phyloP scores from a whole-genome alignment of 257 asterid species.

The Linderniella brevidens region DNA sequence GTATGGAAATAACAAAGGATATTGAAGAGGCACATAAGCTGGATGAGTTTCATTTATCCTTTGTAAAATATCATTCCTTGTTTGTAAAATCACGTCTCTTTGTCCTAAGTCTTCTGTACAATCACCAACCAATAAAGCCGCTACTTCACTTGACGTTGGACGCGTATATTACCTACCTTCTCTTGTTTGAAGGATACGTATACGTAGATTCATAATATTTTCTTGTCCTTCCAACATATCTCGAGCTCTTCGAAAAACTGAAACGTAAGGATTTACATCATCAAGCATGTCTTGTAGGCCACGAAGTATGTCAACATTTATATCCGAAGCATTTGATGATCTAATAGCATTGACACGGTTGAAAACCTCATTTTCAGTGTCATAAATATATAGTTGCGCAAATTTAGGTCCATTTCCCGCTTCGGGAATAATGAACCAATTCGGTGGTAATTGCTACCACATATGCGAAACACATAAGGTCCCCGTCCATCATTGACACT shows the following conservation, averaged over 20 bases:
- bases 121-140: background rate
- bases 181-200: background rate
- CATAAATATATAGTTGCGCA: background rate
- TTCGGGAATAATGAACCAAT: conserved; percentile 1
- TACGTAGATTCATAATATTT: background rate
- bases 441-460: background rate
- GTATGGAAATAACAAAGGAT: background rate
- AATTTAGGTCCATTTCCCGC: background rate
- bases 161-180: background rate
- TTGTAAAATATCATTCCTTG: background rate
- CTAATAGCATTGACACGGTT: background rate
- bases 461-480: background rate
- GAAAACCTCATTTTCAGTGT: background rate
- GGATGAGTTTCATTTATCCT: conserved; percentile 4
- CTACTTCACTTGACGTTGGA: background rate
- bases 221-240: background rate
- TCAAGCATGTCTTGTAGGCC: conserved; percentile 1
- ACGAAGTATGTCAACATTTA: background rate
- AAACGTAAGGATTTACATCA: conserved; percentile 1
- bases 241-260: background rate
- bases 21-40: conserved; percentile 3
- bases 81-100: background rate
- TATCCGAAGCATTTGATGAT: too few relatives aligned
- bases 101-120: background rate
- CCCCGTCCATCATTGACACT: background rate